These are phyloP conservation scores for Sugiyamaella grinbergsii DNA, from an alignment of 1,139 yeast genomes.

Conservation along the genomic window DNA sequence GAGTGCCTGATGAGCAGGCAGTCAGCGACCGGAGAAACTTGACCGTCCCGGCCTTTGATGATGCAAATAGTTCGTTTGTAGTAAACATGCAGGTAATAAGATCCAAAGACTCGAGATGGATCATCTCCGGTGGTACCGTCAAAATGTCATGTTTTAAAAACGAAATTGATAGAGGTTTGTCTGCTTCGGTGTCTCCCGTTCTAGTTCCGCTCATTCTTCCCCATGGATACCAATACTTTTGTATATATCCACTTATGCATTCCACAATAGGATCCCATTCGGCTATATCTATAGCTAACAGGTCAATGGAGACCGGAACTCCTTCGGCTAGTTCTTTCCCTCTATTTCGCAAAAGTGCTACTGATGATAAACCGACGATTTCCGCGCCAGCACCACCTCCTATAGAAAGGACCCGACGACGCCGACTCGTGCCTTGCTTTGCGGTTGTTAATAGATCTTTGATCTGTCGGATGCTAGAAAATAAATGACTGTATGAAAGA, in stretches of 20 bases:
- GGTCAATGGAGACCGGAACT: not conserved
- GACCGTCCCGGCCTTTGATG: conserved; percentile 63
- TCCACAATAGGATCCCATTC: conserved; percentile 65
- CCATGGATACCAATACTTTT: conserved; percentile 29
- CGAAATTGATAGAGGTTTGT: conserved; percentile 45
- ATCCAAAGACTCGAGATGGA: conserved; percentile 36
- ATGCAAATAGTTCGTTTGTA: conserved; percentile 80
- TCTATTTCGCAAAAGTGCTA: conserved; percentile 40
- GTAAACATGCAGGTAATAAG: conserved; percentile 78
- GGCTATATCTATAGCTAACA: conserved; percentile 66
- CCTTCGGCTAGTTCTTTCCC: not conserved
- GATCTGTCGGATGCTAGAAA: conserved; percentile 43
- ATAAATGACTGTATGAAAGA: conserved; percentile 67
- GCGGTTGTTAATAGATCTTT: not conserved
- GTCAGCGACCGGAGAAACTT: conserved; percentile 56
- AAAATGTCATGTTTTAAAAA: conserved; percentile 56
- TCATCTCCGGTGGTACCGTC: conserved; percentile 34
- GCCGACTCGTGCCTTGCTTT: not conserved
- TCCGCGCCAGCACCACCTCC: conserved; percentile 96
- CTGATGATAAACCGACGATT: conserved; percentile 65
- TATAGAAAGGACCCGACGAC: conserved; percentile 54
- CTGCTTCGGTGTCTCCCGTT: conserved; percentile 26
- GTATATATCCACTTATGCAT: conserved; percentile 48
- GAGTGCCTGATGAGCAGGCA: conserved; percentile 56
- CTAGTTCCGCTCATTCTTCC: conserved; percentile 28